phyloP scores from a whole-genome alignment of 345 rosid genomes.

The Eucalyptus shirleyi region DNA sequence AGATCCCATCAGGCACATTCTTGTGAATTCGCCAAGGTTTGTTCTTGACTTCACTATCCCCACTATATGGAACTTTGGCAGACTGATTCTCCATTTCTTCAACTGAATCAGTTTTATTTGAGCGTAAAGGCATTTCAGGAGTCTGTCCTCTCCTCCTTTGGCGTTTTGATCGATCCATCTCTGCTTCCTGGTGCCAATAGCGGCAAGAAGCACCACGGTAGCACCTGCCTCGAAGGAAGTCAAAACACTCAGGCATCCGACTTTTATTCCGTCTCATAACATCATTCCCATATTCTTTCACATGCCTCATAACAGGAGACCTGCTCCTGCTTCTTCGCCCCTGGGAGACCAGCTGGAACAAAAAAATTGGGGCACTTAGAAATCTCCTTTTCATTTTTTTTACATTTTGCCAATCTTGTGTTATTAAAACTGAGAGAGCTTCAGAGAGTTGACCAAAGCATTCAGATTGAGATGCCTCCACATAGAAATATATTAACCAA shows the following conservation, averaged over 20 bases:
- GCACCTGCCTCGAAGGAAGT: slow-evolving; percentile 51
- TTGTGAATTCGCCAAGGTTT: neutral
- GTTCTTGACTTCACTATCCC: slow-evolving; percentile 1
- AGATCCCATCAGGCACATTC: neutral
- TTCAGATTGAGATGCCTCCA: neutral
- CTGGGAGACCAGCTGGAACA: slow-evolving; percentile 38
- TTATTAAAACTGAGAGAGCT: neutral
- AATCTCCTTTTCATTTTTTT: neutral
- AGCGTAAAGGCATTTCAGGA: slow-evolving; percentile 6
- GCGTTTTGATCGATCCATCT: slow-evolving; percentile 15
- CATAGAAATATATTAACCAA: neutral
- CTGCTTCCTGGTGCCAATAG: slow-evolving; percentile 31
- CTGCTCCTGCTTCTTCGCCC: slow-evolving; percentile 26
- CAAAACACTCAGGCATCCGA: slow-evolving; percentile 31
- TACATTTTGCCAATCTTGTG: neutral
- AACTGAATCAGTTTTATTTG: neutral
- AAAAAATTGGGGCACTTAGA: neutral
- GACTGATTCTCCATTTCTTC: slow-evolving; percentile 9
- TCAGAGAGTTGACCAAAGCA: neutral
- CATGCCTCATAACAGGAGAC: slow-evolving; percentile 25
- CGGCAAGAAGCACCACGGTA: slow-evolving; percentile 52
- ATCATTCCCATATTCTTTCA: slow-evolving; percentile 1
- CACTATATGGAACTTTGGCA: neutral
- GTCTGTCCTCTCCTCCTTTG: slow-evolving; percentile 15
- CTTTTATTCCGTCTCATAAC: slow-evolving; percentile 11